These are phyloP conservation scores for Candida labiduridarum DNA, from an alignment of 1,139 yeast genomes.

Conservation along the genomic window DNA sequence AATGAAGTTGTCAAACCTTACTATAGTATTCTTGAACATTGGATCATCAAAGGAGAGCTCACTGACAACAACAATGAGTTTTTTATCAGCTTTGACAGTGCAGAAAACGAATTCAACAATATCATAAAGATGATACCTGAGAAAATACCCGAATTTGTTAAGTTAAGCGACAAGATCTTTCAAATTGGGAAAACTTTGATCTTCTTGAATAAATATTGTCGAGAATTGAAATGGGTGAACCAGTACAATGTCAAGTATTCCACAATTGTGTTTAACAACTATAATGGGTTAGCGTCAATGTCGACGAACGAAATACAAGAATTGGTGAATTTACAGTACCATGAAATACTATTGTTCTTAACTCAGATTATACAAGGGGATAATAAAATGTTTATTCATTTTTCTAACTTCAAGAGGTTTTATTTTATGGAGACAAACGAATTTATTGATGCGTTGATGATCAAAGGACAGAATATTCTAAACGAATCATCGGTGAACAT, in stretches of 20 bases:
- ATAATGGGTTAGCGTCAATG: conserved; percentile 38
- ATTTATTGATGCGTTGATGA: conserved; percentile 66
- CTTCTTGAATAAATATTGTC: conserved; percentile 66
- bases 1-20: conserved; percentile 59
- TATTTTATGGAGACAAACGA: conserved; percentile 77
- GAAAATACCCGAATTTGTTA: conserved; percentile 60
- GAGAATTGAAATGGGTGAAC: conserved; percentile 43
- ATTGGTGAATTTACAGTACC: conserved; percentile 53
- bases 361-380: conserved; percentile 52
- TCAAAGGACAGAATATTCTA: conserved; percentile 56
- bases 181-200: conserved; percentile 81
- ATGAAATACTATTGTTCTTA: conserved; percentile 58
- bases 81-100: conserved; percentile 52
- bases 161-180: conserved; percentile 54
- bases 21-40: conserved; percentile 58
- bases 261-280: conserved; percentile 27
- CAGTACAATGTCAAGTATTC: conserved; percentile 41
- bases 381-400: conserved; percentile 52
- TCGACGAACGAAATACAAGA: conserved; percentile 26
- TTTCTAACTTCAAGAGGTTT: conserved; percentile 64
- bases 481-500: conserved; percentile 64
- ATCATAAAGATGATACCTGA: conserved; percentile 35
- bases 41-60: conserved; percentile 74
- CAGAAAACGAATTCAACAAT: conserved; percentile 35
- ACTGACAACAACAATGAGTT: conserved; percentile 63